Conservation (phyloP, 495 filamentous ascomycete genomes). For the Antarctomyces pellizariae region DNA sequence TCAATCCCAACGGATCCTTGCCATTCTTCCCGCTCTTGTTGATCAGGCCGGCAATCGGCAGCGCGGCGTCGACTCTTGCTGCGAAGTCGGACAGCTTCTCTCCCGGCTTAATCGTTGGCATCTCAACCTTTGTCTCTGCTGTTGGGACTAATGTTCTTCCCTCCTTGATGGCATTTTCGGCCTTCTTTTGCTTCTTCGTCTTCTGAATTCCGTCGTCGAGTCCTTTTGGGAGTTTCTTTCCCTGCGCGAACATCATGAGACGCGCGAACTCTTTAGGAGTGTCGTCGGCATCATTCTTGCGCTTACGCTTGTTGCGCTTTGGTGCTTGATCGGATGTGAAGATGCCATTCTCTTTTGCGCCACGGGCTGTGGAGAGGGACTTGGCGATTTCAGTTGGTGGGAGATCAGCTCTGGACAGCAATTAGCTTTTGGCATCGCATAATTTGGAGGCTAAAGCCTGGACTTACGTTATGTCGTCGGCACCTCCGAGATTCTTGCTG, state of each 20-base stretch:
- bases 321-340: slow-evolving; percentile 10
- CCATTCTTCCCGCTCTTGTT: slow-evolving; percentile 23
- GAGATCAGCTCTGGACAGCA: slow-evolving; percentile 55
- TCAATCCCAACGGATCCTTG: slow-evolving; percentile 28
- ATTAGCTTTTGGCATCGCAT: no score
- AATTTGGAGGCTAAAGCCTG: no score
- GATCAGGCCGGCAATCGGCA: slow-evolving; percentile 47
- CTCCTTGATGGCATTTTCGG: slow-evolving; percentile 11
- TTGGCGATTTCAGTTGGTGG: slow-evolving; percentile 47
- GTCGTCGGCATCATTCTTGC: slow-evolving; percentile 33
- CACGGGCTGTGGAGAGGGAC: slow-evolving; percentile 34
- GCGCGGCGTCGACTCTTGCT: slow-evolving; percentile 62
- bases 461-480: no score
- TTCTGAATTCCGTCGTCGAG: slow-evolving; percentile 40
- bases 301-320: slow-evolving; percentile 14
- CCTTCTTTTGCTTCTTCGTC: slow-evolving; percentile 24
- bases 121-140: slow-evolving; percentile 9
- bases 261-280: slow-evolving; percentile 69
- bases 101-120: slow-evolving; percentile 53
- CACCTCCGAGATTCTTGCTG: no score
- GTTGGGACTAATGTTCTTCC: slow-evolving; percentile 3
- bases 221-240: slow-evolving; percentile 32
- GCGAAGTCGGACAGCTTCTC: slow-evolving; percentile 66
- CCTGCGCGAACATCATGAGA: slow-evolving; percentile 44
- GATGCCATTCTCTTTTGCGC: slow-evolving; percentile 8